A percentile compares a stretch with the other conserved stretches of the same genome.
phyloP scores from a whole-genome alignment of 2,329 filamentous ascomycete species.

The Stemphylium beticola region DNA sequence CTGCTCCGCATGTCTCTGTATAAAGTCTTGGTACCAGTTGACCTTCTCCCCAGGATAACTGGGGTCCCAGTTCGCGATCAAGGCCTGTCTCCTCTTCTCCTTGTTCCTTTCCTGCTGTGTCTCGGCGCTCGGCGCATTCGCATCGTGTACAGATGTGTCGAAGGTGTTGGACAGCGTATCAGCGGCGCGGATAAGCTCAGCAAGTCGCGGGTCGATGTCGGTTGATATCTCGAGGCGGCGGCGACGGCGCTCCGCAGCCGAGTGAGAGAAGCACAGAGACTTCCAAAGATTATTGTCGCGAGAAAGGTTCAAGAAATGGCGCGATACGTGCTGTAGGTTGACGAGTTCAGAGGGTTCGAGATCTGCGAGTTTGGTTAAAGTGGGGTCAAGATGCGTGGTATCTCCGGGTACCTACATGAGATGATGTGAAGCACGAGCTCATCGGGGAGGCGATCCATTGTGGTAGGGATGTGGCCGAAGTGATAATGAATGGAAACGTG shows the following conservation, averaged over 20 bases:
- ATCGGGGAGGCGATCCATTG: conserved; percentile 39
- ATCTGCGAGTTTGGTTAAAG: conserved; percentile 52
- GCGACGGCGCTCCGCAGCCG: conserved; percentile 68
- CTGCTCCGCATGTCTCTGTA: conserved; percentile 79
- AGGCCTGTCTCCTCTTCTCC: conserved; percentile 56
- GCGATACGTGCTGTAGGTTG: conserved; percentile 72
- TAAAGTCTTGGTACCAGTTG: conserved; percentile 88
- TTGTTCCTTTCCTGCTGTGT: conserved; percentile 39
- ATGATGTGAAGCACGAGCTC: conserved; percentile 55
- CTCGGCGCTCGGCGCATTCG: conserved; percentile 39
- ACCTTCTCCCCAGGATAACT: conserved; percentile 73
- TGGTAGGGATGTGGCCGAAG: not conserved
- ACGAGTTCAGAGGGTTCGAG: conserved; percentile 70
- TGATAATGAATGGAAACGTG: not conserved
- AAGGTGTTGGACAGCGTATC: conserved; percentile 41
- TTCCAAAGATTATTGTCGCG: conserved; percentile 82
- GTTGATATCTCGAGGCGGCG: conserved; percentile 45
- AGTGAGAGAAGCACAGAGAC: conserved; percentile 73
- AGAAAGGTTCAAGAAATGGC: conserved; percentile 67
- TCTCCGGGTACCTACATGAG: conserved; percentile 43
- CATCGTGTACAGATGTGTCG: conserved; percentile 30
- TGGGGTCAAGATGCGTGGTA: conserved; percentile 3
- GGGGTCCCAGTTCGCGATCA: conserved; percentile 84
- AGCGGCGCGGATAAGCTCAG: conserved; percentile 51
- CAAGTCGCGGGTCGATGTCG: conserved; percentile 52